Base-by-base conservation (phyloP, 2,329 filamentous ascomycete genomes). In the Rhynchosporium graminicola region DNA sequence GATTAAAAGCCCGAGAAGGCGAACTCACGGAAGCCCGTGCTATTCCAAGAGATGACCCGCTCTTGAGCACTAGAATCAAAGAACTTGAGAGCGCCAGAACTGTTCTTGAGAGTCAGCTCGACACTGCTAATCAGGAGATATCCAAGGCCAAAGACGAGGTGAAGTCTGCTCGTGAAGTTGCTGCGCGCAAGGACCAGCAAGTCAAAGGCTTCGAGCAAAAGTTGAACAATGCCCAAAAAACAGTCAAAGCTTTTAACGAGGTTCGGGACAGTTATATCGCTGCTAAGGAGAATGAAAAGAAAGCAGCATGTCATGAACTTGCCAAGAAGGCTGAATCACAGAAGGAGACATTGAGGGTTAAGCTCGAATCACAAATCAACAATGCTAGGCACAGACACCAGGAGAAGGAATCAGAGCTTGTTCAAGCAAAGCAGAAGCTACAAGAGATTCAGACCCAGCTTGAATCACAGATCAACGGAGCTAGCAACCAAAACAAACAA, bases 71-170 rank as follows among this genome's bases (percentile, higher is more conserved):
- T 1, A 68, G 63, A 45, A 57, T 72, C 38, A 45, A 68, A 31
- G 63, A 67, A 10, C 57, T 73, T 26, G 64, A 70, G 62, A 70
- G 12, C 62, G 61, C 60, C 58, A 74, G 20, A 40, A 59, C 51
- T 38, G 62, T n/a, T 20, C 63, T 65, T 28, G 65, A 74, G 1
- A 60, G 71, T 36, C 73, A 75, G 13, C 60, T 72, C 1, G 65
- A 74, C 36, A 63, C 66, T 13, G 75, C 74, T 28, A 72, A 73
- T 8, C 71, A 77, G 62, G 73, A 74, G n/a, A 68, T 72, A 8
- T 48, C 50, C 1, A 57, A 66, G 40, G 42, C 57, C 28, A 63
- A 67, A 38, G 61, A 69, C 40, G 61, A 70, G 40, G 20, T 65
- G 2, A 50, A 26, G 20, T 43, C 56, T 43, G 26, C 59, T 20